A percentile compares a stretch with the other conserved stretches of the same genome.
phyloP scores from a whole-genome alignment of 1,284 basidiomycete species.

The Grifola frondosa region DNA sequence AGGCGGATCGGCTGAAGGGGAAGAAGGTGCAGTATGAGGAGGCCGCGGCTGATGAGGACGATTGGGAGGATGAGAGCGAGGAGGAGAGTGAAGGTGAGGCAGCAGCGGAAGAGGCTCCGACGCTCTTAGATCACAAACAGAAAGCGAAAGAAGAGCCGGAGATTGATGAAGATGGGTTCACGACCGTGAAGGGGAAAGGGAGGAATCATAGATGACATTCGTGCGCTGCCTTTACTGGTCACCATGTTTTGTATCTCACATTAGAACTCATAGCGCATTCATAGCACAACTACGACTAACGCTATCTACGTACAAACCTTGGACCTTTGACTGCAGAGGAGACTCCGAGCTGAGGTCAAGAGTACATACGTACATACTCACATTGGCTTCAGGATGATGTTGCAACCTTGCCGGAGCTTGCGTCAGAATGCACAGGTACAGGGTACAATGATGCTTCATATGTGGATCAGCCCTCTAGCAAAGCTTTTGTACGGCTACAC shows the following conservation, averaged over 20 bases:
- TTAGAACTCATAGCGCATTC: no score
- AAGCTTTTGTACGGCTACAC: conserved; percentile 2
- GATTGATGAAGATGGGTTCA: conserved; percentile 88
- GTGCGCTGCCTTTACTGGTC: neutral
- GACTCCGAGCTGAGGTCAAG: no score
- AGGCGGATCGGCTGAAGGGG: conserved; percentile 60
- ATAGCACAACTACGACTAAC: no score
- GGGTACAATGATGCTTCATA: neutral
- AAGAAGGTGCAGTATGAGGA: conserved; percentile 55
- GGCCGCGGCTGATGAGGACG: conserved; percentile 39
- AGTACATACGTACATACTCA: no score
- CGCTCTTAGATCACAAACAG: conserved; percentile 42
- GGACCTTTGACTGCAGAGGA: no score
- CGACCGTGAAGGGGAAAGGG: conserved; percentile 69
- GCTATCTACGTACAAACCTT: no score
- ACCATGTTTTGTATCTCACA: no score
- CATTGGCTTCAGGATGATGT: no score
- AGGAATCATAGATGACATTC: conserved; percentile 39
- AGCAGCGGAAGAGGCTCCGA: conserved; percentile 53
- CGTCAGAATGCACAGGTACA: neutral
- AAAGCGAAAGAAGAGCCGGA: conserved; percentile 56
- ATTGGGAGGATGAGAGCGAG: conserved; percentile 41
- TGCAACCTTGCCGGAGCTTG: no score
- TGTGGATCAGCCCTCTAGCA: conserved; percentile 4
- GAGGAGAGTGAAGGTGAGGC: conserved; percentile 52